Evolutionary conservation across 2,329 filamentous ascomycete species (phyloP), one percentile per base, ranked within the genome.

Genomic region (Aspergillus costaricaensis): DNA sequence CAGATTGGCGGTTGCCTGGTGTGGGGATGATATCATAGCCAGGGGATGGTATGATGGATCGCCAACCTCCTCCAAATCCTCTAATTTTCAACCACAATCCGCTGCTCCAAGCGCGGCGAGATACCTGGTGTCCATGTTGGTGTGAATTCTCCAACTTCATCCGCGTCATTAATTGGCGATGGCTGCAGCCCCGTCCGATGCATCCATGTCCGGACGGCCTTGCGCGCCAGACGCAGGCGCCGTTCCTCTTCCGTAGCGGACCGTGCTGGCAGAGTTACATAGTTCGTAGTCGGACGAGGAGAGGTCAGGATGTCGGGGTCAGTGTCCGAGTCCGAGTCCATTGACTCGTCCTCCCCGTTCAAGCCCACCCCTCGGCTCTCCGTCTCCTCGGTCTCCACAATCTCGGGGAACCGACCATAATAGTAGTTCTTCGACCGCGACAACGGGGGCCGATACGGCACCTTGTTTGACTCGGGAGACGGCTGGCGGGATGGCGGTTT

Each of bases 41-140:
- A 19, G n/a, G n/a, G 39, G 39, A 43, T 43, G 39, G 39, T 6
- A 36, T 36, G 32, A 36, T 36, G 10, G 12, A 36, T 36, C 32
- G 2, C 10, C 32, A 36, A 36, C 32, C 12, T 5, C 32, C 32
- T 23, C 17, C 4, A 6, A 23, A 23, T 4, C 2, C 2, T 30
- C 36, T n/a, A 47, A 47, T 25, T 50, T 27, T 68, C 73, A 52
- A 71, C 64, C 9, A 75, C 68, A 57, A 96, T 96, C 51, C 92
- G 84, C 1, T 91, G 91, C 72, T 96, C 92, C 8, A 94, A 62
- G 59, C 84, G 83, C 0, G 92, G 92, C 58, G 88, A 86, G 73
- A 96, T 93, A 1, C 91, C 89, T 62, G 85, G 86, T 8, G 91
- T 94, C 91, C 92, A 96, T 65, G 88, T 83, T 2, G 84, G 82